phyloP scores from a whole-genome alignment of 495 filamentous ascomycete genomes.

The Xylaria sp. region DNA sequence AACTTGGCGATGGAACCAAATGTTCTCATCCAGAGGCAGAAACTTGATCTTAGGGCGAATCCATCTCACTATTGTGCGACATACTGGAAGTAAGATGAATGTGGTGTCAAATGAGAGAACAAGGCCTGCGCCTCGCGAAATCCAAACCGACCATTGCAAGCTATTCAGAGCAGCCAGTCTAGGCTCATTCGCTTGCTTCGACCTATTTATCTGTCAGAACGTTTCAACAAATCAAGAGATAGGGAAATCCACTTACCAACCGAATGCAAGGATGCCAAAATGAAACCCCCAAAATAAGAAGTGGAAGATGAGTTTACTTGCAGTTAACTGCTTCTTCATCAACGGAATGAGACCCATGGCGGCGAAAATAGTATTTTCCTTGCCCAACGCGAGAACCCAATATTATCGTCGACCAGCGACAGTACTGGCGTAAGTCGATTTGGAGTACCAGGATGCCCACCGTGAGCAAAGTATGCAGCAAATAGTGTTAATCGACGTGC shows the following conservation, averaged over 20 bases:
- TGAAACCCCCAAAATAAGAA: slow-evolving; percentile 85
- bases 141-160: slow-evolving; percentile 88
- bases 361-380: slow-evolving; percentile 36
- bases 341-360: slow-evolving; percentile 52
- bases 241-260: slow-evolving; percentile 72
- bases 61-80: slow-evolving; percentile 83
- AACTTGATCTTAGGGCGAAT: slow-evolving; percentile 87
- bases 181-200: slow-evolving; percentile 70
- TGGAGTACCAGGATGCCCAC: slow-evolving; percentile 30
- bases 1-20: slow-evolving; percentile 96
- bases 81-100: slow-evolving; percentile 92
- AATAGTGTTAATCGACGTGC: slow-evolving; percentile 30
- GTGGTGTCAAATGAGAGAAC: slow-evolving; percentile 81
- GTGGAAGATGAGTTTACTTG: slow-evolving; percentile 78
- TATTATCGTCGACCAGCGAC: slow-evolving; percentile 62
- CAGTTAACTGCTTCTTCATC: slow-evolving; percentile 66
- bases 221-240: neutral
- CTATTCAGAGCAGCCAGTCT: slow-evolving; percentile 79
- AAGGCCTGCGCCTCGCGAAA: slow-evolving; percentile 91
- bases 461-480: slow-evolving; percentile 30
- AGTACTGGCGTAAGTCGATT: slow-evolving; percentile 37
- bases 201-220: slow-evolving; percentile 62
- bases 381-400: slow-evolving; percentile 35
- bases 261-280: slow-evolving; percentile 78
- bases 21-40: slow-evolving; percentile 90